Evolutionary conservation across 495 filamentous ascomycete genomes (phyloP), one percentile per base, ranked within the genome.

Genomic region (Aspergillus egyptiacus): DNA sequence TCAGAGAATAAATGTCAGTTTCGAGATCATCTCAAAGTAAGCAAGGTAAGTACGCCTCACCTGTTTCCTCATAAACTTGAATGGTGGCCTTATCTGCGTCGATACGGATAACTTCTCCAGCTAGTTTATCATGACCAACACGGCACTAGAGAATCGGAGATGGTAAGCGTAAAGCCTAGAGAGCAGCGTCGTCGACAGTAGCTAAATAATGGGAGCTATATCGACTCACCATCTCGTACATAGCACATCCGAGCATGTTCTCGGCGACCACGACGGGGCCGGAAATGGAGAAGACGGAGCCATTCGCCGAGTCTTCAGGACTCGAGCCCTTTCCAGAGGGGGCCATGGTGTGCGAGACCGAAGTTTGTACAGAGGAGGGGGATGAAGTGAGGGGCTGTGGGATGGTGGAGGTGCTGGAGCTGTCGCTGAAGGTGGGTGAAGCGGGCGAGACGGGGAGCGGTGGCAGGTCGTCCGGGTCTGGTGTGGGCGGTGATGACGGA

Each of bases 51-150:
- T 47, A n/a, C n/a, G n/a, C n/a, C n/a, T n/a, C 80, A 94, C 90
- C 89, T 59, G 93, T 98, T 71, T 98, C 93, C 61, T 98, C 93
- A 72, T 98, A 98, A 50, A 98, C 93, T 73, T 98, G 94, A 53
- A 98, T 91, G 6, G 90, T 96, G 51, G 88, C 89, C 71, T 90
- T 94, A 65, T 97, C 94, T 56, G 77, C 85, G 54, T 88, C 91
- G 63, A 99, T 91, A 60, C 94, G 84, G 79, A 99, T 99, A 68
- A 99, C 91, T 71, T 99, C 93, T 56, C 93, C 93, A 39, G 94
- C 87, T 31, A 99, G 78, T 46, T 80, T 71, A 64, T 95, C 89
- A 61, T 95, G 82, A 54, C 93, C 91, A 50, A 99, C 91, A 65
- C 77, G 82, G 59, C 90, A 85, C 86, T 86, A 62, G 4, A 36